These are phyloP conservation scores for Coemansia sp. DNA, from an alignment of 371 early-diverging fungal genomes.

Conservation along the genomic window DNA sequence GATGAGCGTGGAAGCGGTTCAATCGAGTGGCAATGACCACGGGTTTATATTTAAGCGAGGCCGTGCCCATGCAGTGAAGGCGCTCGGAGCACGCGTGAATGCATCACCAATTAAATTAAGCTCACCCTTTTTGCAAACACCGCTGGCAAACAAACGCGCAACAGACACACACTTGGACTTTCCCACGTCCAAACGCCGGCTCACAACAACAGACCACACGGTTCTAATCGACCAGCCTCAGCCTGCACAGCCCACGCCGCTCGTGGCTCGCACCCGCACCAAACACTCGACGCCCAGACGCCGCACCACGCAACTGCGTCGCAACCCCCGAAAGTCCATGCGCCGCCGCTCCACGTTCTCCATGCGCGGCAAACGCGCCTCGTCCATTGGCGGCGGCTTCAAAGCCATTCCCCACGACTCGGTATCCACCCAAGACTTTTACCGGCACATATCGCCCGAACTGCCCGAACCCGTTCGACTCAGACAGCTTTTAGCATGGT, in stretches of 20 bases:
- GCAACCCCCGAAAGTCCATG: conserved; percentile 21
- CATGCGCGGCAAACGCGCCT: conserved; percentile 67
- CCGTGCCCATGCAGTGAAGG: background rate
- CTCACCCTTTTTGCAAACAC: background rate
- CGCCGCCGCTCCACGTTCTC: conserved; percentile 65
- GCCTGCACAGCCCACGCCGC: conserved; percentile 41
- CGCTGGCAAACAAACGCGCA: background rate
- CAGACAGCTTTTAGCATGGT: conserved; percentile 70
- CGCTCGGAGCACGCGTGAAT: background rate
- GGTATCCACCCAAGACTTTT: conserved; percentile 56
- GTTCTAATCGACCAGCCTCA: conserved; percentile 5
- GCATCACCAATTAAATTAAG: background rate
- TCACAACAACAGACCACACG: conserved; percentile 25
- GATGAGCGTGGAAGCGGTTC: background rate
- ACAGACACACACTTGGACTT: conserved; percentile 22
- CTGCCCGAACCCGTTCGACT: conserved; percentile 66
- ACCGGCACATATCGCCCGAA: conserved; percentile 68
- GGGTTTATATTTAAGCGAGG: conserved; percentile 43
- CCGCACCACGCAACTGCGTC: background rate
- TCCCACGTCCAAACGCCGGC: conserved; percentile 37
- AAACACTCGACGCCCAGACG: background rate
- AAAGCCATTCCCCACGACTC: conserved; percentile 63
- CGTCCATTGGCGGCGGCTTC: conserved; percentile 58
- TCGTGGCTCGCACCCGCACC: conserved; percentile 40
- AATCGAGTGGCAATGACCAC: conserved; percentile 23